These are phyloP conservation scores for Periconia sp. DNA, from an alignment of 2,329 filamentous ascomycete genomes.

Conservation along the genomic window DNA sequence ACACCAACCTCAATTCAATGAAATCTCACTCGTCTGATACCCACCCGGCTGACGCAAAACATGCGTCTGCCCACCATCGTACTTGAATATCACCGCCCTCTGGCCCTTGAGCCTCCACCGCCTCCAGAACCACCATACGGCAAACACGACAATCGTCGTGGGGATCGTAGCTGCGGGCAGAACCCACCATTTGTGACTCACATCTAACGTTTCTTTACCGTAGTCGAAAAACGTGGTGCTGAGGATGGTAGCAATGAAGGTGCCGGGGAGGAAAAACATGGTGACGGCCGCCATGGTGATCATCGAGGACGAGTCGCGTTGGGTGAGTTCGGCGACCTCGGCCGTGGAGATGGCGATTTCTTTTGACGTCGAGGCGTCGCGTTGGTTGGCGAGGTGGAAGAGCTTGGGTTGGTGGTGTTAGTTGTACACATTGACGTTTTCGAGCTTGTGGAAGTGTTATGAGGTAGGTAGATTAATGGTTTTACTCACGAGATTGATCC, in stretches of 20 bases:
- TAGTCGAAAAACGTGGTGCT: slow-evolving; percentile 22
- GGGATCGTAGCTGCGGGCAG: slow-evolving; percentile 16
- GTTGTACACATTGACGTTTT: too few relatives aligned
- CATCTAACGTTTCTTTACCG: slow-evolving; percentile 9
- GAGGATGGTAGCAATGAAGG: slow-evolving; percentile 20
- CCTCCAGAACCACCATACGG: slow-evolving; percentile 16
- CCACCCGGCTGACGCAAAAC: too few relatives aligned
- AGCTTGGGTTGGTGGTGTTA: slow-evolving; percentile 8
- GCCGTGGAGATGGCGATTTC: slow-evolving; percentile 21
- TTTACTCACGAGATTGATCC: slow-evolving; percentile 23
- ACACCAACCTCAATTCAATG: not conserved
- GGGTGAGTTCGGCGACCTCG: slow-evolving; percentile 20
- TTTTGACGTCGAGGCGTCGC: slow-evolving; percentile 15
- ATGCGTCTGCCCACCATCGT: not conserved
- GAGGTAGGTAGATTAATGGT: too few relatives aligned
- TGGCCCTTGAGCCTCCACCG: slow-evolving; percentile 2
- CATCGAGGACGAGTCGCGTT: slow-evolving; percentile 28
- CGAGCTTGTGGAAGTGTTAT: too few relatives aligned
- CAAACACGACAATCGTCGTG: slow-evolving; percentile 14
- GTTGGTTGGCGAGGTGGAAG: slow-evolving; percentile 24
- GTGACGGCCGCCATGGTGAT: slow-evolving; percentile 29
- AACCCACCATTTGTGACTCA: slow-evolving; percentile 18
- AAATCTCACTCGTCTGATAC: not conserved
- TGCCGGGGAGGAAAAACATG: slow-evolving; percentile 26
- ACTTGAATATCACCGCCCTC: not conserved